Base-by-base conservation (phyloP, 1,284 basidiomycete genomes). In the Leucoagaricus sp. region DNA sequence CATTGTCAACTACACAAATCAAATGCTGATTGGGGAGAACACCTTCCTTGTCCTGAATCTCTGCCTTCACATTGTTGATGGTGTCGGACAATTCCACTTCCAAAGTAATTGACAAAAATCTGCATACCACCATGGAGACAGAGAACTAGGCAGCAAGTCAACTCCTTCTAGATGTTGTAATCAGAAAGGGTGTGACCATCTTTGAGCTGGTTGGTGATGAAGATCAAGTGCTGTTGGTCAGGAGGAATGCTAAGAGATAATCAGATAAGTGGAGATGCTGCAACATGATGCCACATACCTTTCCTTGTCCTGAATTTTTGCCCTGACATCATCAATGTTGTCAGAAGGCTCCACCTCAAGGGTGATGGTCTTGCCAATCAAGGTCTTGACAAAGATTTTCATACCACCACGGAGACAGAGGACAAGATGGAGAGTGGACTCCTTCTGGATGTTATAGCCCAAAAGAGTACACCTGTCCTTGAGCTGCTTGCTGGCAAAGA, bases 61-160 rank as follows among this genome's bases (percentile, higher is more conserved):
- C n/a, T n/a, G n/a, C n/a, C n/a, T n/a, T n/a, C n/a, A n/a, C n/a
- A n/a, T n/a, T n/a, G n/a, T n/a, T n/a, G n/a, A n/a, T n/a, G n/a
- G n/a, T n/a, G n/a, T n/a, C n/a, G n/a, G n/a, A n/a, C n/a, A n/a
- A n/a, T n/a, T n/a, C n/a, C n/a, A n/a, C n/a, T n/a, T n/a, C n/a
- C n/a, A n/a, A n/a, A n/a, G n/a, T n/a, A n/a, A n/a, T n/a, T n/a
- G n/a, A n/a, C n/a, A n/a, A n/a, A n/a, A n/a, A n/a, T n/a, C n/a
- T n/a, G n/a, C n/a, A n/a, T n/a, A n/a, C 92, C 93, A 67, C 92
- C 93, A 73, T 92, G 89, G 53, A 94, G 86, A 75, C 91, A 89
- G 62, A 95, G 86, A 46, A 86, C 84, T 25, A 94, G 84, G 70
- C 94, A 92, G 59, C 94, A 88, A 45, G 93, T 95, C 0, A 82